Evolutionary conservation across 73 alveolate genomes (phyloP), one percentile per base, ranked within the genome.

Genomic region (Diophrys sp.): DNA sequence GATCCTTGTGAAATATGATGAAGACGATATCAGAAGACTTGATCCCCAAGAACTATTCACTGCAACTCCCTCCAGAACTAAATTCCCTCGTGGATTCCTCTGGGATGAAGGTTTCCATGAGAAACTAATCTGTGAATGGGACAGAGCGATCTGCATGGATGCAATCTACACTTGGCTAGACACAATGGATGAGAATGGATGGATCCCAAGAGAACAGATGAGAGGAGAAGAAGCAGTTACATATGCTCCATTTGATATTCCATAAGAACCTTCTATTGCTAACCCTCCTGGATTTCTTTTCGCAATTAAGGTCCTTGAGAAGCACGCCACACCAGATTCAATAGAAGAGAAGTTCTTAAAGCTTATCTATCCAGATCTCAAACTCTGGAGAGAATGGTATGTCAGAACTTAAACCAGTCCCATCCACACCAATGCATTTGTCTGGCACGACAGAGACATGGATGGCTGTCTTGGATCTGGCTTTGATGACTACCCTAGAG

Each of bases 101-200:
- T 97, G 99, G 99, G 99, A 97, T 83, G 99, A 97, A 84, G 99
- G 99, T 26, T 97, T 97, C 75, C 99, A 97, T 75, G 89, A 92
- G 66, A 71, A 87, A 76, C 82, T 97, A 26, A 90, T 92, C 26
- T 87, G 98, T 69, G 78, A 91, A 56, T 97, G 99, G 99, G 88
- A 94, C 56, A 87, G 87, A 24, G 73, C 85, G 26, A 75, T 97
- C 29, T 94, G 97, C 76, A 73, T 89, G 79, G 98, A 92, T 70
- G 85, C 96, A 33, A 78, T 97, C 53, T 78, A 84, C 67, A 89
- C 96, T 32, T 97, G 99, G 99, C 67, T 97, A 68, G 92, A 93
- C 71, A 90, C 97, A n/a, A 94, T 92, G 93, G 86, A 91, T 74
- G 69, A 57, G 0, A 77, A 87, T 53, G 99, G 99, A 11, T 97